Conservation (phyloP, 805 yeast species). For the Candida anglica region DNA sequence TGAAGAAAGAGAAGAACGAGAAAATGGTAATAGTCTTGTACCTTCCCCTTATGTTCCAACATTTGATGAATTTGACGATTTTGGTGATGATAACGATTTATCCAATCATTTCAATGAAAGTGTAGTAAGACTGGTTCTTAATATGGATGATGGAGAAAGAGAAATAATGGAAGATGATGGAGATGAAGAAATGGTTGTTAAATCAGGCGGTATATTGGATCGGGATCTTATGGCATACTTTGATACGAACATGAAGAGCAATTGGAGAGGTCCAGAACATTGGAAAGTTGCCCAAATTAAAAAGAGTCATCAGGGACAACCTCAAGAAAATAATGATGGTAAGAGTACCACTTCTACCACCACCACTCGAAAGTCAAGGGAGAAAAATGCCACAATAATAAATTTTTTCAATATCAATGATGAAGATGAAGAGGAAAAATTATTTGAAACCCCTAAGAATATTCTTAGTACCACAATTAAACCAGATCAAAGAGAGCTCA, state of each 20-base stretch:
- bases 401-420: slow-evolving; percentile 29
- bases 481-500: slow-evolving; percentile 6
- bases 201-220: slow-evolving; percentile 36
- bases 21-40: slow-evolving; percentile 4
- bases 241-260: slow-evolving; percentile 63
- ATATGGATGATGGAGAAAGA: slow-evolving; percentile 3
- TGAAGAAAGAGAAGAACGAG: slow-evolving; percentile 9
- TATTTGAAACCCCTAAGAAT: slow-evolving; percentile 31
- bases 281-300: slow-evolving; percentile 71
- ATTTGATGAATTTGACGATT: slow-evolving; percentile 7
- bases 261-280: slow-evolving; percentile 90
- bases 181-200: slow-evolving; percentile 8
- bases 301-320: slow-evolving; percentile 15
- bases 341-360: slow-evolving; percentile 3
- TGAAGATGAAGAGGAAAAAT: slow-evolving; percentile 26
- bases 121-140: slow-evolving; percentile 8
- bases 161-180: slow-evolving; percentile 10
- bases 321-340: slow-evolving; percentile 3
- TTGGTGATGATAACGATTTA: slow-evolving; percentile 20
- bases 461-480: slow-evolving; percentile 7
- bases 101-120: slow-evolving; percentile 7
- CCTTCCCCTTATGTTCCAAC: slow-evolving; percentile 6
- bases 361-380: slow-evolving; percentile 12
- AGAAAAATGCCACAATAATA: slow-evolving; percentile 19
- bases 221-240: slow-evolving; percentile 74